These are phyloP conservation scores for Pseudocercospora eumusae DNA, from an alignment of 2,329 filamentous ascomycete species.

Conservation along the genomic window DNA sequence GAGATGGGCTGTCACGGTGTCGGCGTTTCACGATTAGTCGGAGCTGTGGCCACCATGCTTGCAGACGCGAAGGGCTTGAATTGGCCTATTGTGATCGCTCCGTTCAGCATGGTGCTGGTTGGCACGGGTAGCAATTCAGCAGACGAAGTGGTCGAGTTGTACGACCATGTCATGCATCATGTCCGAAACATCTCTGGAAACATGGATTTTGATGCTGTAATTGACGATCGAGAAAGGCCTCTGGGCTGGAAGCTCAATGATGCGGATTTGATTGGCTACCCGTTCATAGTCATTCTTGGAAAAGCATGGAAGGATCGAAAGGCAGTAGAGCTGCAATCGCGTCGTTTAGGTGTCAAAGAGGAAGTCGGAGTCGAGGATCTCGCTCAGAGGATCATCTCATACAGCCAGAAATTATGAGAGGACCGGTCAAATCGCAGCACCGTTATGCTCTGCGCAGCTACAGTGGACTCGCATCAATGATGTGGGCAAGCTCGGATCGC, in stretches of 20 bases:
- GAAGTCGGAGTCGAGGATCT: conserved; percentile 28
- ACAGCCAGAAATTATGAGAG: conserved; percentile 24
- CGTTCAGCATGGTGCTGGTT: conserved; percentile 74
- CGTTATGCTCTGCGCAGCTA: background rate
- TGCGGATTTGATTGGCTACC: conserved; percentile 86
- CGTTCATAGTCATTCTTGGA: conserved; percentile 77
- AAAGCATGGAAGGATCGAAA: conserved; percentile 62
- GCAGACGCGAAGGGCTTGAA: conserved; percentile 73
- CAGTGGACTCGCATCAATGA: background rate
- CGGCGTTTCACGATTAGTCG: conserved; percentile 86
- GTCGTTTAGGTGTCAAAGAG: conserved; percentile 64
- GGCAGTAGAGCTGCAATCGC: conserved; percentile 76
- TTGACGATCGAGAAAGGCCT: conserved; percentile 68
- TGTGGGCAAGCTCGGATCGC: background rate
- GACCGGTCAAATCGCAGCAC: background rate
- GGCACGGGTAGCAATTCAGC: conserved; percentile 35
- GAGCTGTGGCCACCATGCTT: conserved; percentile 76
- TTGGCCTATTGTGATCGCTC: conserved; percentile 85
- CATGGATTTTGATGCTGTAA: conserved; percentile 57
- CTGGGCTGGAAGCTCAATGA: conserved; percentile 87
- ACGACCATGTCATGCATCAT: conserved; percentile 57
- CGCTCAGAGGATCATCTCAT: conserved; percentile 19
- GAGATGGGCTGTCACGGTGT: conserved; percentile 98
- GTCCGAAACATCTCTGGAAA: conserved; percentile 13
- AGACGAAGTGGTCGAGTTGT: conserved; percentile 49